Evolutionary conservation across 2,329 filamentous ascomycete species (phyloP).

Genomic region (Tolypocladium cylindrosporum): DNA sequence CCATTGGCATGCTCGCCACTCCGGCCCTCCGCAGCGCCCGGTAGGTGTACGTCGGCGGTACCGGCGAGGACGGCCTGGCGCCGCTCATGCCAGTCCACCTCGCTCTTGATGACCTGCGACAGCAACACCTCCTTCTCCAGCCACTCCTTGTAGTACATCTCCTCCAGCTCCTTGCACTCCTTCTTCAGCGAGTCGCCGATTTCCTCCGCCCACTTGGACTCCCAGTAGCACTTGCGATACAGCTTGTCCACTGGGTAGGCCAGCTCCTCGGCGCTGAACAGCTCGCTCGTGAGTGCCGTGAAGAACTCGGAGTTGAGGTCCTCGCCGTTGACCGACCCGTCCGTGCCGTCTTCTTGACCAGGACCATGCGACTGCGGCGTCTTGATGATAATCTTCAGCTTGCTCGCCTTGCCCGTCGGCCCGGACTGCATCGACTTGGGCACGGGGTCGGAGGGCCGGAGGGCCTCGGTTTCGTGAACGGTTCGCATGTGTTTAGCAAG

Average conservation of each 20-base stretch:
- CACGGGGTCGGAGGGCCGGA: slow-evolving; percentile 69
- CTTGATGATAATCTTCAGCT: slow-evolving; percentile 55
- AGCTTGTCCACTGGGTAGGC: slow-evolving; percentile 48
- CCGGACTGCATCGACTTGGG: slow-evolving; percentile 55
- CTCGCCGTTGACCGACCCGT: slow-evolving; percentile 45
- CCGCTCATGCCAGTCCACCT: slow-evolving; percentile 55
- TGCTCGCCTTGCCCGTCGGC: slow-evolving; percentile 34
- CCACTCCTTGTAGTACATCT: slow-evolving; percentile 62
- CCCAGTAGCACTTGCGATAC: slow-evolving; percentile 57
- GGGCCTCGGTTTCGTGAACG: slow-evolving; percentile 90
- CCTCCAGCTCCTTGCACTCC: slow-evolving; percentile 59
- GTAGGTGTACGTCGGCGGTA: slow-evolving; percentile 33
- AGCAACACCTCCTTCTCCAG: slow-evolving; percentile 68
- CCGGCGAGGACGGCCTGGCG: slow-evolving; percentile 44
- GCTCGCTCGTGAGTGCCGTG: slow-evolving; percentile 43
- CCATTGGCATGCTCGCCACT: slow-evolving; percentile 15
- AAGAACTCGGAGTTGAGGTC: slow-evolving; percentile 49
- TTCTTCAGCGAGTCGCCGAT: slow-evolving; percentile 53
- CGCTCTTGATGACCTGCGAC: slow-evolving; percentile 59
- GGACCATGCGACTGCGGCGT: slow-evolving; percentile 47
- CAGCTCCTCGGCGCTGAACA: slow-evolving; percentile 58
- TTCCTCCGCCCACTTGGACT: slow-evolving; percentile 63
- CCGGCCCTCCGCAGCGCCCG: slow-evolving; percentile 18
- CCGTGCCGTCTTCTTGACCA: slow-evolving; percentile 42
- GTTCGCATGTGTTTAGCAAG: slow-evolving; percentile 98